Base-by-base conservation (phyloP, 2,329 filamentous ascomycete species). In the Fusarium succisae region DNA sequence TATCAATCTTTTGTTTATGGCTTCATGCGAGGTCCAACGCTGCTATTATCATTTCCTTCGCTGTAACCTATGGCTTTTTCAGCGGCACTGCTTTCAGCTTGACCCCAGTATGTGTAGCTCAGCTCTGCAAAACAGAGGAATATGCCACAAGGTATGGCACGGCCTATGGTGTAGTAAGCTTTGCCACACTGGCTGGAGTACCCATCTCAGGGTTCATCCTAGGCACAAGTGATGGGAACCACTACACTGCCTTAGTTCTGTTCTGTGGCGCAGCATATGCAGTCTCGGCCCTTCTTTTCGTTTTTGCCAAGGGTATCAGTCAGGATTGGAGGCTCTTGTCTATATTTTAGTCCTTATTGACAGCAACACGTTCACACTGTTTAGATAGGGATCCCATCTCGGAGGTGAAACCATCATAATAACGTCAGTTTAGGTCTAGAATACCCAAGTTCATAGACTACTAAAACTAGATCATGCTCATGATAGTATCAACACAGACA, bases 341-440 rank as follows among this genome's bases (percentile, higher is more conserved):
- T 24, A 3, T 24, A 35, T 51, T 30, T 0, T 48, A 48, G 45
- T 22, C 1, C 5, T 11, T 7, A 10, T 15, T 28, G 5, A 28
- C 1, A 22, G 18, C 6, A 3, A 6, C 3, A 9, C 6, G 4
- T 2, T 15, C 0, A 15, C 2, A 8, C 9, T 22, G 9, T 4
- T 6, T 1, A 1, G 32, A 1, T 4, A 35, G 14, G 32, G 14
- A 35, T 35, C 0, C 3, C 0, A 17, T 35, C 1, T 35, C 5
- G 12, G 15, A 28, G 9, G 11, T 5, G 30, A 12, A 30, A 12
- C 9, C 1, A 15, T 4, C 9, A 11, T 22, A 11, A 11, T 0
- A 28, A 2, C 1, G 28, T 2, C 13, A 8, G 6, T 6, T 28
- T 15, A 22, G 1, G 18, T 3, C 2, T 8, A 14, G 13, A 22